These are phyloP conservation scores for Hansenula sp. DNA, from an alignment of 1,139 yeast species.

Conservation along the genomic window DNA sequence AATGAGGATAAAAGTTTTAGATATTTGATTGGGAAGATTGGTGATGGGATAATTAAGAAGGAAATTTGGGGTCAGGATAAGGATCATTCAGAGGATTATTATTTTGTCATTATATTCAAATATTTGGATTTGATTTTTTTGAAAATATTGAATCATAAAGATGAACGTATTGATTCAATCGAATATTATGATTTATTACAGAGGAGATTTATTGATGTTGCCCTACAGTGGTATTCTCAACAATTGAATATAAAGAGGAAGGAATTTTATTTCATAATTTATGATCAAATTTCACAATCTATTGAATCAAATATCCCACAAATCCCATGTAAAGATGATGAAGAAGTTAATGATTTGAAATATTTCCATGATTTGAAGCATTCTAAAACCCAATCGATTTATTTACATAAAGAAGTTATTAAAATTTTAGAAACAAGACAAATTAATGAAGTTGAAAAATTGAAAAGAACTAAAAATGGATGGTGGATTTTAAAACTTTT, in stretches of 20 bases:
- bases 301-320: constrained; percentile 19
- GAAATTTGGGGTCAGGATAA: constrained; percentile 15
- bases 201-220: constrained; percentile 1
- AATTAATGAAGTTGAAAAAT: constrained; percentile 12
- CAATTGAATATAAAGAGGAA: constrained; percentile 4
- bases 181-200: constrained; percentile 15
- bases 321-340: constrained; percentile 11
- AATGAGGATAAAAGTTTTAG: not conserved
- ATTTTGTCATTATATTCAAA: constrained; percentile 15
- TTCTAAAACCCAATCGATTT: constrained; percentile 10
- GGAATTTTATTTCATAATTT: constrained; percentile 14
- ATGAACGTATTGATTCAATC: constrained; percentile 13
- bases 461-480: constrained; percentile 17
- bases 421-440: constrained; percentile 2
- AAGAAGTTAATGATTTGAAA: constrained; percentile 11
- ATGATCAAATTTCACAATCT: constrained; percentile 3
- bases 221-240: too few relatives aligned
- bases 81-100: constrained; percentile 9
- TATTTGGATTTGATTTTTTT: constrained; percentile 6
- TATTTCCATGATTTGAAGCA: constrained; percentile 13
- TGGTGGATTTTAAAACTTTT: constrained; percentile 21
- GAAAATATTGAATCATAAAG: constrained; percentile 13
- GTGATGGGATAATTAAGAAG: constrained; percentile 13
- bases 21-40: constrained; percentile 15
- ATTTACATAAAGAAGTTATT: constrained; percentile 17